Percentiles rank a stretch among this genome's conserved stretches.
These are phyloP conservation scores for Saposhnikovia divaricata DNA, from an alignment of 129 eudicot species.

Conservation along the genomic window DNA sequence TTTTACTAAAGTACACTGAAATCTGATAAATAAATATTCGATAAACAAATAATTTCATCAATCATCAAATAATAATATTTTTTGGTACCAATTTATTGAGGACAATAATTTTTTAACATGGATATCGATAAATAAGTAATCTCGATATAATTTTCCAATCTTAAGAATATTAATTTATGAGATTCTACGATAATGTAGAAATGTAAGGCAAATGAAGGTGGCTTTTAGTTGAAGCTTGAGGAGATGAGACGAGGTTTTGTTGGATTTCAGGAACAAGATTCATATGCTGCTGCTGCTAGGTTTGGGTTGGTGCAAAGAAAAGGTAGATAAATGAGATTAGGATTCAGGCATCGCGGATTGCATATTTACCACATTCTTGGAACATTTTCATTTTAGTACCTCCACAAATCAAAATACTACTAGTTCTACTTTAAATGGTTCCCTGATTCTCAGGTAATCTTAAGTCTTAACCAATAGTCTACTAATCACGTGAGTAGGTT, in stretches of 20 bases:
- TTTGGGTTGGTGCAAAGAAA: background rate
- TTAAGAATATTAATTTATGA: too few relatives aligned
- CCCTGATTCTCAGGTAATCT: background rate
- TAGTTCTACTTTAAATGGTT: background rate
- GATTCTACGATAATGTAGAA: too few relatives aligned
- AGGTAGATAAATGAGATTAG: background rate
- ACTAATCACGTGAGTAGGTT: background rate
- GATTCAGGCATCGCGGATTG: background rate
- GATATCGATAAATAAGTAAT: too few relatives aligned
- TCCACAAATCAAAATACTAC: background rate
- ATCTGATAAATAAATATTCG: too few relatives aligned
- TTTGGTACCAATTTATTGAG: too few relatives aligned
- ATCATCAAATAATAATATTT: too few relatives aligned
- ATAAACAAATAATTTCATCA: too few relatives aligned
- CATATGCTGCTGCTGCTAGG: background rate
- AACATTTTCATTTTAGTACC: background rate
- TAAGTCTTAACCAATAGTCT: background rate
- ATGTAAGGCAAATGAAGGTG: too few relatives aligned
- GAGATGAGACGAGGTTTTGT: background rate
- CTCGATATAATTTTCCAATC: too few relatives aligned
- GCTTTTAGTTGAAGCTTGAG: background rate
- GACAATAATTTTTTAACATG: too few relatives aligned
- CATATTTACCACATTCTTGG: slow-evolving; percentile 4
- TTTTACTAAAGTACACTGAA: too few relatives aligned
- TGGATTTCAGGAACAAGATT: slow-evolving; percentile 4